Percentiles rank a stretch among this genome's conserved stretches.
These are phyloP conservation scores for Rhinocladiella similis DNA, from an alignment of 2,329 filamentous ascomycete species.

Conservation along the genomic window DNA sequence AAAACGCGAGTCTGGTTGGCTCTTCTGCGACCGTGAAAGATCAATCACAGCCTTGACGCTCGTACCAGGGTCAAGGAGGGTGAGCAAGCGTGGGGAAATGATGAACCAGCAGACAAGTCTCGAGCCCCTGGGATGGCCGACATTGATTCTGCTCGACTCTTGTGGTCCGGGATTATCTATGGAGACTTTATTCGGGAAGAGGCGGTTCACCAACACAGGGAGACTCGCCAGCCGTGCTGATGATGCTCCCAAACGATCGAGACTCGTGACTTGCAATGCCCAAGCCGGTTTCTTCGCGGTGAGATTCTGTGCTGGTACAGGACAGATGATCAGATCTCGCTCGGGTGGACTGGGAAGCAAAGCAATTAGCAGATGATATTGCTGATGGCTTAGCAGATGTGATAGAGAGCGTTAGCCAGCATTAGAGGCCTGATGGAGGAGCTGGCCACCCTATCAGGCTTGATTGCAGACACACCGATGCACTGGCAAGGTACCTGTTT, in stretches of 20 bases:
- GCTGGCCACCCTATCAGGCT: background rate
- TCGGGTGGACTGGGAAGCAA: background rate
- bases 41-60: background rate
- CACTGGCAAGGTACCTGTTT: background rate
- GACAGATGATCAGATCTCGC: background rate
- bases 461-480: background rate
- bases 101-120: background rate
- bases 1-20: background rate
- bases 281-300: background rate
- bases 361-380: background rate
- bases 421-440: background rate
- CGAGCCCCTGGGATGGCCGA: background rate
- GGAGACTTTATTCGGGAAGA: background rate
- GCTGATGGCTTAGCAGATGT: background rate
- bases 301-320: background rate
- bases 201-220: background rate
- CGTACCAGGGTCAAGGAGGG: background rate
- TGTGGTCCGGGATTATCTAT: no score
- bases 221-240: background rate
- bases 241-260: background rate
- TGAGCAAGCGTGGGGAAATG: slow-evolving; percentile 1
- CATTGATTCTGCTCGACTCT: no score
- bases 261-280: background rate
- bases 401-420: background rate
- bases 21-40: background rate